Evolutionary conservation across 331 rosid genomes (phyloP).

Genomic region (Acacia concinna): DNA sequence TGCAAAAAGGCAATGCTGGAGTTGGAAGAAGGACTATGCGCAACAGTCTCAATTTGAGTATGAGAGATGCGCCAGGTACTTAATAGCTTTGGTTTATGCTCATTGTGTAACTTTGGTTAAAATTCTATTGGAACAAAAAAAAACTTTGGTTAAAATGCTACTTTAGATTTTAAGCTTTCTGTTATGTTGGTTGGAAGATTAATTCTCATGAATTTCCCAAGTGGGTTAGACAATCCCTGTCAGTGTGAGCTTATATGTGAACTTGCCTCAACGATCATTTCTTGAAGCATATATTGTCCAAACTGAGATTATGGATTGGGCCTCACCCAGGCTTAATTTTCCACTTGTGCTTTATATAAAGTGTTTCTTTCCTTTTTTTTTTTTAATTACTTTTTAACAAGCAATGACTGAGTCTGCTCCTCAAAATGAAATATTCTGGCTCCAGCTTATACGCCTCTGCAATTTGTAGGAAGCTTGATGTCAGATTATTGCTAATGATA

Average conservation of each 20-base stretch:
- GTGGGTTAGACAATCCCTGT: not conserved
- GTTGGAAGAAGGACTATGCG: conserved; percentile 98
- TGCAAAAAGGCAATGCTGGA: conserved; percentile 95
- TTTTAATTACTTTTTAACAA: not conserved
- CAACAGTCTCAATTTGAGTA: conserved; percentile 93
- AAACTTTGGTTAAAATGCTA: conserved; percentile 30
- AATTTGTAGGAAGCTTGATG: conserved; percentile 8
- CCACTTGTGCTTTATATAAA: not conserved
- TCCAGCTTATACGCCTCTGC: conserved; percentile 20
- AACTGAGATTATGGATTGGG: not conserved
- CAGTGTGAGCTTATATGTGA: not conserved
- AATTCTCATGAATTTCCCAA: not conserved
- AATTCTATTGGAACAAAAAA: not conserved
- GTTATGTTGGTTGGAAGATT: not conserved
- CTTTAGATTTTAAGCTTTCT: not conserved
- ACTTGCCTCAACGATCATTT: not conserved
- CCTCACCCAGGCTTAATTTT: not conserved
- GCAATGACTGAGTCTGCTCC: not conserved
- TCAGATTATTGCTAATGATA: not conserved
- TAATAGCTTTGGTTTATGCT: conserved; percentile 51
- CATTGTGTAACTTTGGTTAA: conserved; percentile 36
- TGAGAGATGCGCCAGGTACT: conserved; percentile 88
- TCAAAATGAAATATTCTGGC: conserved; percentile 10
- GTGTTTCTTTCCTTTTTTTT: not conserved
- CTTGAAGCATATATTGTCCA: not conserved